Conservation (phyloP, 768 basidiomycete species). For the Calocybe indica region DNA sequence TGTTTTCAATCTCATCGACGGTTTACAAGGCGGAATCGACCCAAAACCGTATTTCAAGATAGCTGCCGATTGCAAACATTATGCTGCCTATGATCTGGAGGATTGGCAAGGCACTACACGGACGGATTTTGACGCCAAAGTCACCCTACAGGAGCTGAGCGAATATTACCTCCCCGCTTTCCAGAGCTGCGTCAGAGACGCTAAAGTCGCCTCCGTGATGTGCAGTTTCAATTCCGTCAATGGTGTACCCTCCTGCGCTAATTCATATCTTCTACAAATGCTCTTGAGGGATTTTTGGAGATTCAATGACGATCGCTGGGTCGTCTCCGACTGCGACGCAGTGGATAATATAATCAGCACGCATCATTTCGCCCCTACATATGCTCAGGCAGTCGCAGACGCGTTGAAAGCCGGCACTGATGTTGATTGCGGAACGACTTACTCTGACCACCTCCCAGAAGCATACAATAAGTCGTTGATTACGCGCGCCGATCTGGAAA, state of each 20-base stretch:
- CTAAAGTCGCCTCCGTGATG: slow-evolving; percentile 53
- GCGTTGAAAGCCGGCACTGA: slow-evolving; percentile 50
- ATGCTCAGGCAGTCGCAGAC: slow-evolving; percentile 41
- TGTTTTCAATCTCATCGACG: slow-evolving; percentile 46
- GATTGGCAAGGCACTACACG: slow-evolving; percentile 47
- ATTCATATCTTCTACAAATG: slow-evolving; percentile 44
- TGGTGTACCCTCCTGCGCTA: slow-evolving; percentile 51
- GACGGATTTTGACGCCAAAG: slow-evolving; percentile 45
- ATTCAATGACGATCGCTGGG: slow-evolving; percentile 47
- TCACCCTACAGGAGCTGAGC: slow-evolving; percentile 47
- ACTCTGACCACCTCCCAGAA: slow-evolving; percentile 34
- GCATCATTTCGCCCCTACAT: slow-evolving; percentile 41
- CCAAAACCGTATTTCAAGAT: slow-evolving; percentile 45
- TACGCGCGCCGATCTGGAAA: slow-evolving; percentile 35
- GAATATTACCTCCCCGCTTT: slow-evolving; percentile 53
- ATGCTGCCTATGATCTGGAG: slow-evolving; percentile 53
- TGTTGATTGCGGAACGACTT: slow-evolving; percentile 48
- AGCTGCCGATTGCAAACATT: slow-evolving; percentile 56
- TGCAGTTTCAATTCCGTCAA: slow-evolving; percentile 62
- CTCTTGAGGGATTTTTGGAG: slow-evolving; percentile 47
- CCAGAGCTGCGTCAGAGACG: slow-evolving; percentile 56
- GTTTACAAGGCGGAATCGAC: slow-evolving; percentile 53
- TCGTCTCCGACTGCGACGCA: slow-evolving; percentile 54
- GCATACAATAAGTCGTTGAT: slow-evolving; percentile 45
- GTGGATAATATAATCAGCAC: slow-evolving; percentile 43